These are phyloP conservation scores for Curvularia hawaiiensis DNA, from an alignment of 2,329 filamentous ascomycete species.

Conservation along the genomic window DNA sequence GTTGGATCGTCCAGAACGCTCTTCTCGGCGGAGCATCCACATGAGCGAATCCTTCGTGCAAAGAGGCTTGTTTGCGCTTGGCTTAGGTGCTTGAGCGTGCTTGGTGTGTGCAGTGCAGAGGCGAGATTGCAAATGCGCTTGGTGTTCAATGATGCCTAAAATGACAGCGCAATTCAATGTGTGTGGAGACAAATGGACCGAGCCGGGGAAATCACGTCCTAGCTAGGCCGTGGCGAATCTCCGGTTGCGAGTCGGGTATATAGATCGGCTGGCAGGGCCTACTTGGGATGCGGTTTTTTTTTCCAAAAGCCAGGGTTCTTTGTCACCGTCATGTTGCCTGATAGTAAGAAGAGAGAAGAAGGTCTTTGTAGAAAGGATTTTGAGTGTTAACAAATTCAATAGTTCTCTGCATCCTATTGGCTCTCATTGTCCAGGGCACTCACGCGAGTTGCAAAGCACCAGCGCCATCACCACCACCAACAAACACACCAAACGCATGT, in stretches of 20 bases:
- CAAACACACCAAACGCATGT: slow-evolving; percentile 7
- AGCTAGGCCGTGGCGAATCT: background rate
- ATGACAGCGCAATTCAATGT: background rate
- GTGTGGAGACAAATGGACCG: background rate
- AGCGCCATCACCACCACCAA: background rate
- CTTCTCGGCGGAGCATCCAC: background rate
- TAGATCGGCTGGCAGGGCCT: background rate
- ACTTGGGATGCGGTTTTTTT: background rate
- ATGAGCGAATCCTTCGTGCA: background rate
- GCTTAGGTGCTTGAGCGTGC: slow-evolving; percentile 27
- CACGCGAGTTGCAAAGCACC: background rate
- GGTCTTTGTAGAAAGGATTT: background rate
- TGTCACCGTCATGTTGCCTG: background rate
- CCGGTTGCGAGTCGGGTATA: background rate
- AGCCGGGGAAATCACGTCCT: background rate
- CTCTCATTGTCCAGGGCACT: slow-evolving; percentile 1
- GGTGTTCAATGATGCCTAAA: background rate
- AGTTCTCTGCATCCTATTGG: background rate
- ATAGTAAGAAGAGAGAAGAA: background rate
- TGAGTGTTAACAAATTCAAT: background rate
- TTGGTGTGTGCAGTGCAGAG: slow-evolving; percentile 12
- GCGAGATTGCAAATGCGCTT: background rate
- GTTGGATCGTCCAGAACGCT: background rate
- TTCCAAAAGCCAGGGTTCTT: background rate
- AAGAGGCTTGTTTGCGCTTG: slow-evolving; percentile 23